phyloP scores from a whole-genome alignment of 2,329 filamentous ascomycete species.

The Colletotrichum liriopes region DNA sequence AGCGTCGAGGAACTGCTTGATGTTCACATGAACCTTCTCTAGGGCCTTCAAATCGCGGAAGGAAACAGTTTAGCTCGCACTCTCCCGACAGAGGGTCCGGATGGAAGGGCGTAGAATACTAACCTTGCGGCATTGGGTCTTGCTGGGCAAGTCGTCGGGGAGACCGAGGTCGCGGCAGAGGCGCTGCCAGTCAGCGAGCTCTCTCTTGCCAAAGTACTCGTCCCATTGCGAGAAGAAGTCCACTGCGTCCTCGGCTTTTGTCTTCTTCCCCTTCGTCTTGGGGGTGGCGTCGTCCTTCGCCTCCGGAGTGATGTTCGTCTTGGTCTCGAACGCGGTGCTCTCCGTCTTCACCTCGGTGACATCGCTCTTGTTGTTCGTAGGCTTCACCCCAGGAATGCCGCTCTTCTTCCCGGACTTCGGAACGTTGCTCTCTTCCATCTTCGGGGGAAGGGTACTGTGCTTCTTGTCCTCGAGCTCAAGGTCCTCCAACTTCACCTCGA shows the following conservation, averaged over 20 bases:
- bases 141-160: constrained; percentile 55
- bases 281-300: background rate
- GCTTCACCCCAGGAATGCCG: background rate
- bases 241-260: background rate
- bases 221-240: constrained; percentile 45
- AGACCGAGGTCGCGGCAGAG: constrained; percentile 63
- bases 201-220: constrained; percentile 50
- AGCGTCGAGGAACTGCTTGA: constrained; percentile 62
- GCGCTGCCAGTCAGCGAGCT: constrained; percentile 60
- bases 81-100: background rate
- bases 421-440: background rate
- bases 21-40: constrained; percentile 62
- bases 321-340: background rate
- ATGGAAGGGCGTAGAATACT: constrained; percentile 20
- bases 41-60: constrained; percentile 54
- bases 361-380: background rate
- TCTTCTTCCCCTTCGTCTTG: background rate
- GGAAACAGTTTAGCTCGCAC: background rate
- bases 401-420: background rate
- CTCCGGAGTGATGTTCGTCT: background rate
- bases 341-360: constrained; percentile 17
- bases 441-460: background rate
- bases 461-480: background rate
- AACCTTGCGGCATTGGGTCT: constrained; percentile 63
- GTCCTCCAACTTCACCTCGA: background rate